A percentile compares a stretch with the other conserved stretches of the same genome.
phyloP scores from a whole-genome alignment of 768 basidiomycete genomes.

The Panaeolus cyanescens region DNA sequence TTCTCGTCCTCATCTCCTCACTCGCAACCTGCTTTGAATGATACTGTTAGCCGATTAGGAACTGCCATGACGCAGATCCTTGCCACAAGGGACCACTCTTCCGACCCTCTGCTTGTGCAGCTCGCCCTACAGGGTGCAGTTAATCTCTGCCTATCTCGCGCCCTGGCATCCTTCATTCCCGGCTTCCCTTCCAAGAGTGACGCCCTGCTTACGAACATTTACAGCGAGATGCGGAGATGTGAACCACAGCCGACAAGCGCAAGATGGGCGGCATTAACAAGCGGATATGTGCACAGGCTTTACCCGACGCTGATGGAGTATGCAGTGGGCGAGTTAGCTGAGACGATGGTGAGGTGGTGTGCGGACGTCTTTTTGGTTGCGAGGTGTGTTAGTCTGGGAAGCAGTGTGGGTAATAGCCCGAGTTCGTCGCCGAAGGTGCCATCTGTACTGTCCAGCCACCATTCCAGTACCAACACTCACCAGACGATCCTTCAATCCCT shows the following conservation, averaged over 20 bases:
- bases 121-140: constrained; percentile 75
- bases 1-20: constrained; percentile 30
- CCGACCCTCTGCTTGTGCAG: constrained; percentile 77
- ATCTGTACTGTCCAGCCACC: constrained; percentile 15
- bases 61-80: constrained; percentile 61
- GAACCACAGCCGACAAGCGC: constrained; percentile 80
- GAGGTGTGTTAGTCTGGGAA: constrained; percentile 47
- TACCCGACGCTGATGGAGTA: constrained; percentile 69
- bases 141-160: constrained; percentile 64
- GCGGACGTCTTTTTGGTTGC: constrained; percentile 67
- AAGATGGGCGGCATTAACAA: constrained; percentile 76
- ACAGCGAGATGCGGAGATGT: constrained; percentile 51
- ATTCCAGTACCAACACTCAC: constrained; percentile 1
- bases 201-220: constrained; percentile 60
- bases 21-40: constrained; percentile 46
- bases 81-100: constrained; percentile 65
- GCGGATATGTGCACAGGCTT: constrained; percentile 64
- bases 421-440: constrained; percentile 22
- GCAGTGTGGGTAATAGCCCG: constrained; percentile 14
- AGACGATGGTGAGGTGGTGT: constrained; percentile 74
- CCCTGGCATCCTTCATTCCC: constrained; percentile 71
- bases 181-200: constrained; percentile 75
- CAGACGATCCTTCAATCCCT: constrained; percentile 19
- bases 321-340: constrained; percentile 70
- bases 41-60: constrained; percentile 66